Base-by-base conservation (phyloP, 1,284 basidiomycete species). In the Cutaneotrichosporon sp. region DNA sequence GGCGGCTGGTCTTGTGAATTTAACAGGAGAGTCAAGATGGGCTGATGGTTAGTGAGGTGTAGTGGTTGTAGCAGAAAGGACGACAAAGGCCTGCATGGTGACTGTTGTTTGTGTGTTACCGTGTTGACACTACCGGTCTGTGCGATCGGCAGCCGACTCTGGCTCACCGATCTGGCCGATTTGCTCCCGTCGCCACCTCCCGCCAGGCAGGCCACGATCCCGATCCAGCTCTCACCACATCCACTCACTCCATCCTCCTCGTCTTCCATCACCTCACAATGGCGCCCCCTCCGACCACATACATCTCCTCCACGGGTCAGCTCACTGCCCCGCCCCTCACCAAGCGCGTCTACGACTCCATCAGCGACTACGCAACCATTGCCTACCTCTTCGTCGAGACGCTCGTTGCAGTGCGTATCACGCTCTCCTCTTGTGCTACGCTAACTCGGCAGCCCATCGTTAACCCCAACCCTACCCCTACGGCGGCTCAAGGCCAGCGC, bases 301-400 rank as follows among this genome's bases (percentile, higher is more conserved):
- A 75, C 63, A 62, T 78, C 11, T 73, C 74, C 1, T 70, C 72
- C 5, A 71, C 72, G 2, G 75, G 76, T 1, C 64, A 68, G 2
- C 60, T 78, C 10, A 63, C 64, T 8, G 22, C 64, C 13, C 66
- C 67, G n/a, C 75, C 76, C 2, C 54, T 75, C 13, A 65, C 64
- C 3, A 63, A 58, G 50, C 65, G 68, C 7, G 24, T 75, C 18
- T 59, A 62, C 8, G 56, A 64, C 13, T 51, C 60, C 2, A 47
- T 62, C 5, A 47, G 55, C 14, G 64, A 67, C 38, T 66, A 59
- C 24, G 64, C 47, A 1, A 61, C 60, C 7, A 34, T 76, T 14
- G 56, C 60, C 7, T 76, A 74, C 54, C 68, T 76, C 50, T 78
- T 76, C 66, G 58, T 73, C 24, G 72, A 75, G 59, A 78, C 76